These are phyloP conservation scores for Plasmodium knowlesi DNA, from an alignment of 169 alveolate species.

Conservation along the genomic window DNA sequence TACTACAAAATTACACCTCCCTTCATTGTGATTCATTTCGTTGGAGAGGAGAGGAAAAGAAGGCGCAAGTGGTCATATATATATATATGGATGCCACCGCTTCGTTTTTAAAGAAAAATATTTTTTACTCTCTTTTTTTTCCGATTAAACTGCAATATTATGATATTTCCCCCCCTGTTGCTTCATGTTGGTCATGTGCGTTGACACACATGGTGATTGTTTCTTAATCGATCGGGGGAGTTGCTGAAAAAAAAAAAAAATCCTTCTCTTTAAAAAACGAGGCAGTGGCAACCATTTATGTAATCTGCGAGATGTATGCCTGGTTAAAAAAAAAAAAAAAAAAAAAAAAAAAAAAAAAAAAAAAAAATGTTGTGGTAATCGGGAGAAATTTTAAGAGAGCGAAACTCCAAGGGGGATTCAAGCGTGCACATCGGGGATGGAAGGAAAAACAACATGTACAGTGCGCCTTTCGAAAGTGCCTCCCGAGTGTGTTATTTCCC, in stretches of 20 bases:
- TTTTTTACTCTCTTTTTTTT: not conserved
- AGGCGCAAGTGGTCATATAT: not conserved
- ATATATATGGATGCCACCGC: not conserved
- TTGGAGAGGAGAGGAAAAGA: not conserved
- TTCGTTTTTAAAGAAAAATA: not conserved
- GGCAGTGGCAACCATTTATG: not conserved
- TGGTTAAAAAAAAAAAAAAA: not conserved
- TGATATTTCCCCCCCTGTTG: not conserved
- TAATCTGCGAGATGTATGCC: not conserved
- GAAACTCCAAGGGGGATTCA: not conserved
- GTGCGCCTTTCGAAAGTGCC: not conserved
- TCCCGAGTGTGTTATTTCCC: not conserved
- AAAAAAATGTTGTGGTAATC: not conserved
- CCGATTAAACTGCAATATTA: not conserved
- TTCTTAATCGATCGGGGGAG: not conserved
- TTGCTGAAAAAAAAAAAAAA: not conserved
- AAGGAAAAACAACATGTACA: not conserved
- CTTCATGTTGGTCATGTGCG: not conserved
- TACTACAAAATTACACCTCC: not conserved
- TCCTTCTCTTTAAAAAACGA: not conserved
- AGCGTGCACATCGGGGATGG: conserved; percentile 1
- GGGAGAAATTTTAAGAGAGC: not conserved
- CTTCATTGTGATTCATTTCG: conserved; percentile 48
- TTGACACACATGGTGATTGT: not conserved
- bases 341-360: not conserved